phyloP scores from a whole-genome alignment of 163 green algal genomes.

The Chlamydomonas reinhardtii region DNA sequence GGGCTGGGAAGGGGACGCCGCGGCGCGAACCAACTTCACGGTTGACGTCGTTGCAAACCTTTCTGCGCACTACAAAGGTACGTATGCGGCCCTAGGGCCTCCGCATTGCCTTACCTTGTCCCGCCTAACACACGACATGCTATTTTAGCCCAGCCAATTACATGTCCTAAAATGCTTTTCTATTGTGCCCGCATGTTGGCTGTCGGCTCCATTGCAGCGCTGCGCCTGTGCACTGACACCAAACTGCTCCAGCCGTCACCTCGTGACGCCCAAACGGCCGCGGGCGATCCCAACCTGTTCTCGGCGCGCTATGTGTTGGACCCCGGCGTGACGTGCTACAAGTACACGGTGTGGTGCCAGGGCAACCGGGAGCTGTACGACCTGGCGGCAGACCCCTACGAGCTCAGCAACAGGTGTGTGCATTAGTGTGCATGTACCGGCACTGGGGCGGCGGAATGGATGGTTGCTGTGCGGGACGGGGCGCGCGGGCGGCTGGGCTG shows the following conservation, averaged over 20 bases:
- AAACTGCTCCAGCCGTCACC: not conserved
- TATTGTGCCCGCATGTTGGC: no score
- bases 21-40: not conserved
- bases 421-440: no score
- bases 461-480: not conserved
- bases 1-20: slow-evolving; percentile 5
- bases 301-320: not conserved
- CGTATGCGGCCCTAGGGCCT: no score
- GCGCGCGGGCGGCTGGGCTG: no score
- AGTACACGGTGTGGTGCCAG: slow-evolving; percentile 28
- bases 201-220: not conserved
- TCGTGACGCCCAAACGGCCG: not conserved
- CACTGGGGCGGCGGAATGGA: no score
- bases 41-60: not conserved
- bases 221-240: slow-evolving; percentile 9
- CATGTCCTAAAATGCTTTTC: no score
- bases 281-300: no score
- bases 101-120: no score
- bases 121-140: no score
- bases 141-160: no score
- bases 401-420: slow-evolving; percentile 14
- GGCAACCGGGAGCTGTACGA: slow-evolving; percentile 22
- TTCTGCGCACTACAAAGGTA: not conserved
- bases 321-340: slow-evolving; percentile 17
- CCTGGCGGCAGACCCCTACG: slow-evolving; percentile 15